phyloP scores from a whole-genome alignment of 1,139 yeast genomes.

The Geotrichum aggregatum region DNA sequence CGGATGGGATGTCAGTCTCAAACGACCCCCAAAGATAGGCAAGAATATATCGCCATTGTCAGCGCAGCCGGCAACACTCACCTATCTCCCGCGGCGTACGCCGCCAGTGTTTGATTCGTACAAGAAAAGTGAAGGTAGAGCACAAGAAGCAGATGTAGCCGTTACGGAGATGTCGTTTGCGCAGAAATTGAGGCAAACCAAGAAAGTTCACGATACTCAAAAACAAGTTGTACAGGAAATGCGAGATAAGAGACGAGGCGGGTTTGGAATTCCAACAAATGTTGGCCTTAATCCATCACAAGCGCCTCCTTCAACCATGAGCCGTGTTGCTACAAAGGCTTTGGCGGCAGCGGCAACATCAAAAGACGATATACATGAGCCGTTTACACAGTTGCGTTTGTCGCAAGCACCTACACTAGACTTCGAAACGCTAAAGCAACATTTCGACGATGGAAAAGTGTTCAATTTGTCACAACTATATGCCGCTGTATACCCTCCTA shows the following conservation, averaged over 20 bases:
- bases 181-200: constrained; percentile 7
- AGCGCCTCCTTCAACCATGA: background rate
- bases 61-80: background rate
- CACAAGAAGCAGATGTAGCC: constrained; percentile 2
- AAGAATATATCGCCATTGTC: constrained; percentile 12
- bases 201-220: background rate
- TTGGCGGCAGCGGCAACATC: constrained; percentile 38
- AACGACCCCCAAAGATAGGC: constrained; percentile 17
- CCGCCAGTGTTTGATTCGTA: background rate
- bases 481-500: constrained; percentile 60
- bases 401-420: constrained; percentile 35
- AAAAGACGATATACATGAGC: constrained; percentile 29
- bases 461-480: constrained; percentile 28
- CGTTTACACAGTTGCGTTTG: constrained; percentile 25
- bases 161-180: constrained; percentile 11
- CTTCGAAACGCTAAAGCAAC: constrained; percentile 39
- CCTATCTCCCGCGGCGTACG: background rate
- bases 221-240: constrained; percentile 1
- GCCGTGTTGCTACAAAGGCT: constrained; percentile 7
- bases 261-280: constrained; percentile 13
- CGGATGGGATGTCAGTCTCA: constrained; percentile 21
- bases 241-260: constrained; percentile 11
- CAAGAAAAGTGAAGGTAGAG: background rate
- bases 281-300: background rate
- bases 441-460: constrained; percentile 17